These are phyloP conservation scores for Xylaria sp. DNA, from an alignment of 2,329 filamentous ascomycete species.

Conservation along the genomic window DNA sequence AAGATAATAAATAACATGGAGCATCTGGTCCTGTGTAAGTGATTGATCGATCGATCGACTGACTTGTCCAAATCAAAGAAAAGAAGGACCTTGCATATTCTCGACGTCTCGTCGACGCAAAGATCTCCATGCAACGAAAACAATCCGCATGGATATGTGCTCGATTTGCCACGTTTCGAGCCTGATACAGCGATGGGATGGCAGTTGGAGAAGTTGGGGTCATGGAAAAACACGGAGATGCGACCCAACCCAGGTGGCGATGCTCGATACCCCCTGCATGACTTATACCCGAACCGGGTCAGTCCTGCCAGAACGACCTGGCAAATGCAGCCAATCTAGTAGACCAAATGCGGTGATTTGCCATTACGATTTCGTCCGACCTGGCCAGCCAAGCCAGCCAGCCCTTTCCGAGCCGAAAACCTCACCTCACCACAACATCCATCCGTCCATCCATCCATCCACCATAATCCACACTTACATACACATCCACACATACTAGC, in stretches of 20 bases:
- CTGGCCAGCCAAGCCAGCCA: slow-evolving; percentile 8
- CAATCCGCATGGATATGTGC: slow-evolving; percentile 21
- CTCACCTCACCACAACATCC: not conserved
- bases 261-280: slow-evolving; percentile 21
- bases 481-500: not conserved
- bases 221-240: slow-evolving; percentile 44
- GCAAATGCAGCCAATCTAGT: not conserved
- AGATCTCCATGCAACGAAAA: slow-evolving; percentile 39
- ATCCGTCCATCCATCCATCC: not conserved
- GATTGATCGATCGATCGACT: not conserved
- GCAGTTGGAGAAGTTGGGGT: slow-evolving; percentile 31
- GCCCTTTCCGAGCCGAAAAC: slow-evolving; percentile 14
- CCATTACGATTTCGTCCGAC: slow-evolving; percentile 38
- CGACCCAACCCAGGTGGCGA: slow-evolving; percentile 13
- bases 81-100: slow-evolving; percentile 33
- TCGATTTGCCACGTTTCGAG: slow-evolving; percentile 19
- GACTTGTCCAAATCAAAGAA: slow-evolving; percentile 4
- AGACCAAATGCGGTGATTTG: slow-evolving; percentile 11
- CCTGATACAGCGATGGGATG: slow-evolving; percentile 9
- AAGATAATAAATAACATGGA: slow-evolving; percentile 26
- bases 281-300: slow-evolving; percentile 31
- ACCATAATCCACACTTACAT: not conserved
- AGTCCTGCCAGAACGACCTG: slow-evolving; percentile 8
- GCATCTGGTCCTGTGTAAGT: not conserved
- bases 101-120: slow-evolving; percentile 28